A percentile compares a stretch with the other conserved stretches of the same genome.
Conservation (phyloP, 352 stramenopile species). For the Phytophthora pluvialis region DNA sequence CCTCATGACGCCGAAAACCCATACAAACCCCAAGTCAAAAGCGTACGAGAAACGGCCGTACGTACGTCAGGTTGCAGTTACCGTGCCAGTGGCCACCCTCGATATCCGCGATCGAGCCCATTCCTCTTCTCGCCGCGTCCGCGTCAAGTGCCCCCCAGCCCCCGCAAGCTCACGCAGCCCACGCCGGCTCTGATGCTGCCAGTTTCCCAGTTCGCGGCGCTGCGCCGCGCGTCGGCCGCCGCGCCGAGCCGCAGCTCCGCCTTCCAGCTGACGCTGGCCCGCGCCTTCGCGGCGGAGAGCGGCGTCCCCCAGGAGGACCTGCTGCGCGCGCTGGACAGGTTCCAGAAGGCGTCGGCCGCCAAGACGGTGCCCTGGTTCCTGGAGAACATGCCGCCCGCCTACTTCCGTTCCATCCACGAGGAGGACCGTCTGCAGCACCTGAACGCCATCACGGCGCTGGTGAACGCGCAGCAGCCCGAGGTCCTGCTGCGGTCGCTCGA, state of each 20-base stretch:
- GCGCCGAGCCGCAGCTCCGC: neutral
- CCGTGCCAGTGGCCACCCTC: neutral
- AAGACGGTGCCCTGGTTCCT: constrained; percentile 91
- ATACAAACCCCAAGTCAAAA: constrained; percentile 19
- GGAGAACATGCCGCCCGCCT: constrained; percentile 89
- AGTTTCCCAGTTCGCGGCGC: constrained; percentile 22
- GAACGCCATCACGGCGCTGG: constrained; percentile 86
- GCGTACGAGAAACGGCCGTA: neutral
- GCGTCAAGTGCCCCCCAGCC: constrained; percentile 4
- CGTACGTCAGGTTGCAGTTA: constrained; percentile 16
- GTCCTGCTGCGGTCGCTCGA: constrained; percentile 83
- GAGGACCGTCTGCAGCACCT: constrained; percentile 87
- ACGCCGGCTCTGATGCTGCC: constrained; percentile 23
- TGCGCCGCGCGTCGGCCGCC: constrained; percentile 11
- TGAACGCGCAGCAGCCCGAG: constrained; percentile 79
- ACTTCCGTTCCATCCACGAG: constrained; percentile 89
- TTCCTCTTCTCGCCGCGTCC: constrained; percentile 15
- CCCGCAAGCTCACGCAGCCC: neutral
- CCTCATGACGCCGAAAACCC: constrained; percentile 7
- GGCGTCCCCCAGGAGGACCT: constrained; percentile 51
- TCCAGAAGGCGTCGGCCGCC: constrained; percentile 69
- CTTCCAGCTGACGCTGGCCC: constrained; percentile 9
- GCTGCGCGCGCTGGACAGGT: constrained; percentile 61
- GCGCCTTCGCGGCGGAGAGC: constrained; percentile 18
- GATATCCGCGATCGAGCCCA: neutral